These are phyloP conservation scores for Sugiyamaella paludigena DNA, from an alignment of 1,139 yeast genomes.

Conservation along the genomic window DNA sequence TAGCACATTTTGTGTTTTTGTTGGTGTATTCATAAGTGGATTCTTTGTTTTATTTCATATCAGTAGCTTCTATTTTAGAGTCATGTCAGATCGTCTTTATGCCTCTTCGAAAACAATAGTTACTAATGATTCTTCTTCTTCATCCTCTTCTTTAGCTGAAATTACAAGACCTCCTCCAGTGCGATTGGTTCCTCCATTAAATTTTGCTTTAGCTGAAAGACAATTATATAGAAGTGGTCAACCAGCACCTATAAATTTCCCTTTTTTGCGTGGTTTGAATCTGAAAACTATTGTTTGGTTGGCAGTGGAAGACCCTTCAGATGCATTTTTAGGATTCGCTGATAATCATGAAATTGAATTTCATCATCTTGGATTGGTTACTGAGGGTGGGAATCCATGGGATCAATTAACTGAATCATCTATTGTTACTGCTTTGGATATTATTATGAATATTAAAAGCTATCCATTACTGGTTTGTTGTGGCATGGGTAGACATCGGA, in stretches of 20 bases:
- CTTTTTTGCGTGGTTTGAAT: slow-evolving; percentile 71
- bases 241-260: slow-evolving; percentile 92
- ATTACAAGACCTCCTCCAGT: slow-evolving; percentile 31
- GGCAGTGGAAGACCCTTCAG: slow-evolving; percentile 93
- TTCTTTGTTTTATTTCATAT: too few relatives aligned
- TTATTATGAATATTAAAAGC: slow-evolving; percentile 66
- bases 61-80: too few relatives aligned
- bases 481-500: slow-evolving; percentile 96
- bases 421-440: slow-evolving; percentile 72
- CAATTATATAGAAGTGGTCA: slow-evolving; percentile 87
- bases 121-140: not conserved
- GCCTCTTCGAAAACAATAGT: not conserved
- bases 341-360: slow-evolving; percentile 64
- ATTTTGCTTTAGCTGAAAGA: slow-evolving; percentile 91
- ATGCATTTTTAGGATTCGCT: slow-evolving; percentile 78
- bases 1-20: too few relatives aligned
- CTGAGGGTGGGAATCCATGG: slow-evolving; percentile 87
- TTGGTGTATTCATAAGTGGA: too few relatives aligned
- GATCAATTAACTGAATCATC: slow-evolving; percentile 88
- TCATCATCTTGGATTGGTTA: slow-evolving; percentile 55
- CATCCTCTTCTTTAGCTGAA: not conserved
- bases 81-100: too few relatives aligned
- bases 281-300: slow-evolving; percentile 86
- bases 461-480: slow-evolving; percentile 90
- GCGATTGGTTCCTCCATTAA: slow-evolving; percentile 85